Conservation (phyloP, 75 land plant genomes). For the Larix kaempferi region DNA sequence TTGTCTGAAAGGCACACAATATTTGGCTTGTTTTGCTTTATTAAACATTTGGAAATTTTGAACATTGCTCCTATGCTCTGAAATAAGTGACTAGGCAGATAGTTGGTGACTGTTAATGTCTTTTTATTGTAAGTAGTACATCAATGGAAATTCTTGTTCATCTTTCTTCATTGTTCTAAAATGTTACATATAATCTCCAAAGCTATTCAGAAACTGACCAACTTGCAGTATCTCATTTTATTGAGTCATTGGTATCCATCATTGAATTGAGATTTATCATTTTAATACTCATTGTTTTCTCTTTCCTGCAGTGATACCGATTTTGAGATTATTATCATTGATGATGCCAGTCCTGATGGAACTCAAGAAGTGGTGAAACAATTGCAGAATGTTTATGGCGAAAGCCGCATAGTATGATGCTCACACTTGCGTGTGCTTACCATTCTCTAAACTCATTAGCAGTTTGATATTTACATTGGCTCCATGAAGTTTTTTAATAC, state of each 20-base stretch:
- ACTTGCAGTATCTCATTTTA: neutral
- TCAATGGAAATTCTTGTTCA: neutral
- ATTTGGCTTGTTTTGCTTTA: neutral
- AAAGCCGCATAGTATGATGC: conserved; percentile 80
- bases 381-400: conserved; percentile 81
- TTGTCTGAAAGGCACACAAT: neutral
- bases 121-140: neutral
- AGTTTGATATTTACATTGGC: neutral
- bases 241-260: neutral
- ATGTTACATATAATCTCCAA: neutral
- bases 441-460: neutral
- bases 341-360: conserved; percentile 99
- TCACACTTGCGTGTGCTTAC: neutral
- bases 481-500: neutral
- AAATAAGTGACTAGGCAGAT: neutral
- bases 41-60: neutral
- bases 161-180: neutral
- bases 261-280: neutral
- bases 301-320: conserved; percentile 54
- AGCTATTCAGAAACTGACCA: neutral
- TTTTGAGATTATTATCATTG: conserved; percentile 88
- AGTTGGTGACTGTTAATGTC: neutral
- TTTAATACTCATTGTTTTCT: neutral
- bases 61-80: neutral
- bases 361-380: conserved; percentile 92